Base-by-base conservation (phyloP, 1,284 basidiomycete species). In the Pholiota adiposa region DNA sequence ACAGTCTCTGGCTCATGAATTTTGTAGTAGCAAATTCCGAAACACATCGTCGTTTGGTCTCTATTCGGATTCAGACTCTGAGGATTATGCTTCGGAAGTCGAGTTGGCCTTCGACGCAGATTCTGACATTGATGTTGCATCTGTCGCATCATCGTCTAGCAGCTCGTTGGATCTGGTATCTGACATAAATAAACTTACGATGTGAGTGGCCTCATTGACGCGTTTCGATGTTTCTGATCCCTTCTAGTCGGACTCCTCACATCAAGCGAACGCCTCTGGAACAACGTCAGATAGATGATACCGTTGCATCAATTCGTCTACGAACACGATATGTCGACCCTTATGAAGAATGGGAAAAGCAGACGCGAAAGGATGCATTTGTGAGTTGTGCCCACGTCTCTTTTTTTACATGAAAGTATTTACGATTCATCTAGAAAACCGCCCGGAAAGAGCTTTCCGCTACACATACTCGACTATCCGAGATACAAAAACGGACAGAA, bases 321-420 rank as follows among this genome's bases (percentile, higher is more conserved):
- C 83, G 83, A 18, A 82, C 85, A 14, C 81, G 82, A 58, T 82
- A 92, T 75, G 77, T 84, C 58, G 90, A 92, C 66, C 86, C 87
- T 18, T 91, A 90, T 63, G 89, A 91, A 74, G 89, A 92, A 66
- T 92, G 89, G 90, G 85, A 90, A 73, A 82, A 80, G 61, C 77
- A 86, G 64, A 84, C 85, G 27, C 79, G 84, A 34, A 83, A 81
- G 65, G 89, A 92, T 62, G 87, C 90, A 14, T 85, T 88, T 66
- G 90, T 92, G 69, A 63, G 88, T 81, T 3, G 4, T 51, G n/a
- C 11, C 16, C n/a, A 27, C 43, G 23, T 33, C 33, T n/a, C 9
- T 6, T 33, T 33, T 6, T 33, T 33, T 33, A 33, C 31, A 5
- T 5, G 43, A 27, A 5, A 58, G n/a, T 8, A 58, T 38, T 53